Conservation (phyloP, 768 basidiomycete species). For the Fomitopsis serialis region DNA sequence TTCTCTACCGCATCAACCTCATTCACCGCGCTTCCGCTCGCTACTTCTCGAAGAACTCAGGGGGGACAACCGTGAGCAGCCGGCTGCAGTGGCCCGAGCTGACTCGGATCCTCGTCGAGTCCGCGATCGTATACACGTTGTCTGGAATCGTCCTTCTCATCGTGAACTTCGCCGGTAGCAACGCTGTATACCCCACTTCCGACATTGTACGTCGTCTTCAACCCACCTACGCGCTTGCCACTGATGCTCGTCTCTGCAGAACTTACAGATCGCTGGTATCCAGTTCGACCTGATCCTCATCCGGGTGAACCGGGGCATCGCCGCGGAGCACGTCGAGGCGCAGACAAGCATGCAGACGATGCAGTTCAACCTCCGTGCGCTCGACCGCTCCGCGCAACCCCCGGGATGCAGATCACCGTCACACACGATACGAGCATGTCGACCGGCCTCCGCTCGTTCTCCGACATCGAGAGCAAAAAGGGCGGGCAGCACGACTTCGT, state of each 20-base stretch:
- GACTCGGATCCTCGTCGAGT: neutral
- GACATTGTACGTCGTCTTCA: neutral
- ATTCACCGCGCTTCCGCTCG: neutral
- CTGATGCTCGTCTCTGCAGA: neutral
- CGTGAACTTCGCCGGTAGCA: neutral
- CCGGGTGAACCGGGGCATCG: neutral
- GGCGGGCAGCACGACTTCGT: neutral
- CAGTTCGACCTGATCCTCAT: conserved; percentile 3
- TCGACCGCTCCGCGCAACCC: neutral
- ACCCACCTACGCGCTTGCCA: neutral
- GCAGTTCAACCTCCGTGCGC: neutral
- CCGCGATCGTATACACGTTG: neutral
- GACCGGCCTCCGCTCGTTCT: neutral
- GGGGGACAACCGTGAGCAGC: neutral
- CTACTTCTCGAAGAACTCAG: neutral
- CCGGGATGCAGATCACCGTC: neutral
- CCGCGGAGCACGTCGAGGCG: neutral
- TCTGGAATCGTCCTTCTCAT: neutral
- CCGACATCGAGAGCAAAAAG: neutral
- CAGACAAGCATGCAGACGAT: neutral
- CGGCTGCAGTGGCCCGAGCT: neutral
- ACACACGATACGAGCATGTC: neutral
- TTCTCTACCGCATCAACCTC: neutral
- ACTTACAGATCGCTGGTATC: neutral
- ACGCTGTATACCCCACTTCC: neutral